Evolutionary conservation across 768 basidiomycete genomes (phyloP), one percentile per base, ranked within the genome.

Genomic region (Phylloporus sp.): DNA sequence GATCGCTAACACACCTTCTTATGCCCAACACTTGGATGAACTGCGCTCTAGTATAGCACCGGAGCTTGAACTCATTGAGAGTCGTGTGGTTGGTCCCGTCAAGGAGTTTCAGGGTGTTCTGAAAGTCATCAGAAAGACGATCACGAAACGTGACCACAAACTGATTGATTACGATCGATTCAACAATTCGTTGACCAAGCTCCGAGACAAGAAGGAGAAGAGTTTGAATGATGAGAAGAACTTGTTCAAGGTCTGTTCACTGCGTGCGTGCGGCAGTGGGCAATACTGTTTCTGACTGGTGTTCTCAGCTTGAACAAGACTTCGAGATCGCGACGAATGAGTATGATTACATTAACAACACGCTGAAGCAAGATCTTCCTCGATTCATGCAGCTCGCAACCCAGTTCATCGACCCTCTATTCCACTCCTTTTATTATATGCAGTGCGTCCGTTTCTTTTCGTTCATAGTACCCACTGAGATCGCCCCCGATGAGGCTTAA

Each of bases 351-450:
- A 87, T 92, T 70, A 97, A 95, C 64, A 84, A 76, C 50, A 77
- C 85, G 6, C 71, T 97, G 69, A 98, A 99, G 72, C 76, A 81
- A 47, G 96, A 99, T 60, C 74, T 99, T 26, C 93, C 94, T 3
- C 81, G 81, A n/a, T 98, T 98, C 75, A 83, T 98, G 78, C 74
- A 72, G 23, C 79, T 97, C 52, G 75, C 87, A 1, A 86, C 90
- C 3, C 80, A 84, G 53, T 97, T 97, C 69, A 90, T 98, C 62
- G 86, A 94, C 55, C 96, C 96, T 1, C 73, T 98, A n/a, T 99
- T 97, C 79, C 86, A 95, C 58, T 95, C 92, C 15, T 93, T 93
- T 76, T 99, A 87, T 75, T 99, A 95, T 67, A 97, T 99, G 93
- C 92, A 98, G 91, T 94, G 60, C 61, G 92, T 81, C 23, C 42